Conservation (phyloP, 2,329 filamentous ascomycete genomes). For the Cladobotryum mycophilum region DNA sequence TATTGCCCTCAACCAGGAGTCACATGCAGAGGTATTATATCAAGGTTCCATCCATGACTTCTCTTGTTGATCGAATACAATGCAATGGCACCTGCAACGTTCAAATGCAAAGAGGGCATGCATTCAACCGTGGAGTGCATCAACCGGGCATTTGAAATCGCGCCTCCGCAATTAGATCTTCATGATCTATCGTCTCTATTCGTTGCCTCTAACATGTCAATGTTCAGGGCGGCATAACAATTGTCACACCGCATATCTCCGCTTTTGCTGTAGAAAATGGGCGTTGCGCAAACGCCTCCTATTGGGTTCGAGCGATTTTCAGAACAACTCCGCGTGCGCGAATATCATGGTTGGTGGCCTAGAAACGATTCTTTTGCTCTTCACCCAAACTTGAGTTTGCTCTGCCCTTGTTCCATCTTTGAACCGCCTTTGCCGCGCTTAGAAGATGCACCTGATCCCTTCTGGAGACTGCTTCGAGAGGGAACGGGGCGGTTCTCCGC, state of each 20-base stretch:
- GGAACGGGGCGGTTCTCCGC: conserved; percentile 27
- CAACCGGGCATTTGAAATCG: neutral
- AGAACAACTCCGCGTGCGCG: too few species aligned
- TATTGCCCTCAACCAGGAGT: too few species aligned
- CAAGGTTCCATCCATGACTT: neutral
- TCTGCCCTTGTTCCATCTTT: conserved; percentile 52
- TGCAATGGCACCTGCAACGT: neutral
- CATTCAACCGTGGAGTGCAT: neutral
- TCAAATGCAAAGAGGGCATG: neutral
- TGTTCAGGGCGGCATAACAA: neutral
- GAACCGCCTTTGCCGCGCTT: conserved; percentile 33
- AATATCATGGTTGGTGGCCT: neutral
- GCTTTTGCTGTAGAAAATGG: too few species aligned
- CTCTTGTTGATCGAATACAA: neutral
- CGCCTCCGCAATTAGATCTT: neutral
- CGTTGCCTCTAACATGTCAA: neutral
- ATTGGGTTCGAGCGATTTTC: too few species aligned
- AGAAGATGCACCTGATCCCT: conserved; percentile 30
- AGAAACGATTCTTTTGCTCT: neutral
- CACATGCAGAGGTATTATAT: too few species aligned
- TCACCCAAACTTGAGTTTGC: conserved; percentile 55
- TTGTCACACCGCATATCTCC: neutral
- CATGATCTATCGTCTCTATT: neutral
- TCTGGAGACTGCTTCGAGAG: conserved; percentile 24
- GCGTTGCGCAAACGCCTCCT: too few species aligned